phyloP scores from a whole-genome alignment of 2,329 filamentous ascomycete species.

The Fusarium palustre region DNA sequence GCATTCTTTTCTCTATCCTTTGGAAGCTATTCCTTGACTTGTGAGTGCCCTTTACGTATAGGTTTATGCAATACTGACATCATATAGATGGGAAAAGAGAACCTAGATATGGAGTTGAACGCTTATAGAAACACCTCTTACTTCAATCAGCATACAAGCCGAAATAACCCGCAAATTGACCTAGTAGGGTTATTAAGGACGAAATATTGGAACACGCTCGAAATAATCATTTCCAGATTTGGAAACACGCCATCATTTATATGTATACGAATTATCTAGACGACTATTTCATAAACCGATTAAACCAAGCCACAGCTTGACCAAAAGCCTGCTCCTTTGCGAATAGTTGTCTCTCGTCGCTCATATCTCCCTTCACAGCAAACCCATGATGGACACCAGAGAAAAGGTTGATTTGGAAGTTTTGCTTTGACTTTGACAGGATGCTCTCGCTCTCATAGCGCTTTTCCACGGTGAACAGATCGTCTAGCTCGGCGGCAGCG shows the following conservation, averaged over 20 bases:
- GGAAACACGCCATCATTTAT: too few species aligned
- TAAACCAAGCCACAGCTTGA: conserved; percentile 82
- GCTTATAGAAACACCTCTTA: too few species aligned
- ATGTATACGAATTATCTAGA: not conserved
- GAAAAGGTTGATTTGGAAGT: conserved; percentile 84
- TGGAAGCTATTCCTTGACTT: conserved; percentile 63
- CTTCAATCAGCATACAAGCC: too few species aligned
- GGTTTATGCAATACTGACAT: rapidly evolving
- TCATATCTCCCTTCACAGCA: conserved; percentile 71
- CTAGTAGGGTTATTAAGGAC: too few species aligned
- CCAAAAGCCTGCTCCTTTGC: conserved; percentile 85
- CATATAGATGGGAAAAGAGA: conserved; percentile 15
- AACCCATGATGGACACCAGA: conserved; percentile 80
- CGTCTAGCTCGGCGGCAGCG: conserved; percentile 72
- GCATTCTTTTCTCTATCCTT: conserved; percentile 60
- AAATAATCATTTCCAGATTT: not conserved
- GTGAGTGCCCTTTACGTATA: conserved; percentile 49
- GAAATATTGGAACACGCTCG: too few species aligned
- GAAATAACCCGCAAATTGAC: too few species aligned
- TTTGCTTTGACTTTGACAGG: conserved; percentile 64
- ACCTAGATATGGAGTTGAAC: not conserved
- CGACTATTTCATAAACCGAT: not conserved
- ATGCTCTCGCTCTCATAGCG: conserved; percentile 74
- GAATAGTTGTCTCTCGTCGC: conserved; percentile 68
- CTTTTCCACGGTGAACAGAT: conserved; percentile 72